Base-by-base conservation (phyloP, 805 yeast genomes). In the Kuraishia floccosa region DNA sequence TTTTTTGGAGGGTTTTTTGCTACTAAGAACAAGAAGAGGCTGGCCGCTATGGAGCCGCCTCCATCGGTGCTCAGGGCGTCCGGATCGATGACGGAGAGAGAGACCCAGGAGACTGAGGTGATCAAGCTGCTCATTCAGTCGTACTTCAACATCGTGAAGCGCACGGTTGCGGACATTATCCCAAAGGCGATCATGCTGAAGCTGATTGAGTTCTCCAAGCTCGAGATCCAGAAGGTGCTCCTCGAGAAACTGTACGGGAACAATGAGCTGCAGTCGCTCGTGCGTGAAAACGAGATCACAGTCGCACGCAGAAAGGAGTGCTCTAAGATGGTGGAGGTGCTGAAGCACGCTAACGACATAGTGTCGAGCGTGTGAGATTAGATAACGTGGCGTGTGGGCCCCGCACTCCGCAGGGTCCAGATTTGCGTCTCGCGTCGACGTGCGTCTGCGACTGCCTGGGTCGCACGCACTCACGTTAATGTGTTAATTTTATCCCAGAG, bases 101-200 rank as follows among this genome's bases (percentile, higher is more conserved):
- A 91, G 61, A 75, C 89, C 16, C 79, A 83, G 73, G 98, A 91
- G 57, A 89, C 97, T 2, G 98, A 91, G 51, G 96, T 91, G 24
- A 91, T 91, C 51, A 91, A 91, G 62, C 68, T 91, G 37, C 68
- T 91, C 51, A 89, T 91, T 41, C 72, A 78, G 31, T 84, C 96
- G 17, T 91, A 91, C 58, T 91, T 80, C 62, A 74, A 74, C 49
- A 91, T 91, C 52, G 96, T 91, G 30, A 85, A 87, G 60, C 75
- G 94, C 52, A 84, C 96, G 1, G 79, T 91, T 44, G 80, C 94
- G 14, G 98, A 91, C 52, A 63, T 87, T 47, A 79, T 91, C 43
- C 98, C 98, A 43, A 91, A 91, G 60, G 93, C 96, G 3, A 72
- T 91, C 39, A 86, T 87, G 94, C 67, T 89, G 47, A 87, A 89